Evolutionary conservation across 176 grass and related monocot genomes (phyloP), one percentile per base, ranked within the genome.

Genomic region (Carex parvula): DNA sequence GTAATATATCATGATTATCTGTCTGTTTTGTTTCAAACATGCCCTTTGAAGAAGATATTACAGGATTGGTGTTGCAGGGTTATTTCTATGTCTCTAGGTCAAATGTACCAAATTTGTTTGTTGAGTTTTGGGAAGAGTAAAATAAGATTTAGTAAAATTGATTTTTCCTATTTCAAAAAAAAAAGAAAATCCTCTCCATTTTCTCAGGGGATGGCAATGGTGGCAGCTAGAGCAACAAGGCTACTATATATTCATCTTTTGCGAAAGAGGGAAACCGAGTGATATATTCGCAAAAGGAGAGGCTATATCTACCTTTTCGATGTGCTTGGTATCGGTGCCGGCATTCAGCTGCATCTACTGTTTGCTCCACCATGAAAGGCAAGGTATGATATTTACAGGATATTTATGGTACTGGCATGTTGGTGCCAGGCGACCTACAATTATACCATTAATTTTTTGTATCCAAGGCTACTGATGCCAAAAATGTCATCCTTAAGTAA

Each of bases 251-350:
- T 90, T 95, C 90, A 18, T 99, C 91, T 79, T 99, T 99, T 88
- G 97, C 97, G 4, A 99, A 94, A 86, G 97, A 99, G 87, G 93
- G 97, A 81, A 99, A 99, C 60, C 88, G 37, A 99, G 97, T 64
- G 97, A 96, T 81, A 89, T 99, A 72, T 95, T 99, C 89, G 93
- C 97, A 56, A 95, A 96, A 94, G 93, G 96, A 52, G 96, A 99
- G 84, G 91, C 96, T 53, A 99, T 99, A 69, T 96, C 97, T 76
- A 99, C 97, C 88, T 99, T 86, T 95, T 85, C 60, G 95, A 94
- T 87, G 91, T 99, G 33, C 86, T 94, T 85, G 97, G 90, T 14
- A 88, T 99, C 39, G 93, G 91, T 85, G 93, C 84, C 50, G 93
- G 93, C 78, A 93, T 96, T 92, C 89, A 91, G 62, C 86, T 80